Evolutionary conservation across 345 rosid species (phyloP).

Genomic region (Draba incana): DNA sequence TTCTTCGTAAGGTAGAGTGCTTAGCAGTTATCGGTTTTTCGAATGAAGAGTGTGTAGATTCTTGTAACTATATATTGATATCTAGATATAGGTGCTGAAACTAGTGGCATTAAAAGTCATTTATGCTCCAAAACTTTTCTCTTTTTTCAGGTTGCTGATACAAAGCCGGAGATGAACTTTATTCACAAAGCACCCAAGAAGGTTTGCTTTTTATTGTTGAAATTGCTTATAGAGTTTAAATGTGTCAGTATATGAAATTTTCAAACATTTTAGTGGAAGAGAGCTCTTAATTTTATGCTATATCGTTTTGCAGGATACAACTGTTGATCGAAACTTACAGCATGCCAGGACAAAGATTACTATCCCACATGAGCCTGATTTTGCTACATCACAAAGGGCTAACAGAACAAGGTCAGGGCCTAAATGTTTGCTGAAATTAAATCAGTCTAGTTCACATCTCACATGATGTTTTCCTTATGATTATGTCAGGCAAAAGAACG

Average conservation of each 20-base stretch:
- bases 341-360: constrained; percentile 64
- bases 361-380: constrained; percentile 86
- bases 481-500: constrained; percentile 66
- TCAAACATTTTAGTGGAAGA: background rate
- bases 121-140: constrained; percentile 1
- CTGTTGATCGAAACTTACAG: constrained; percentile 45
- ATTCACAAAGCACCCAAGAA: constrained; percentile 80
- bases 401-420: constrained; percentile 67
- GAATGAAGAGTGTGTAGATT: background rate
- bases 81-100: constrained; percentile 4
- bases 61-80: background rate
- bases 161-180: constrained; percentile 63
- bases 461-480: constrained; percentile 25
- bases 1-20: constrained; percentile 63
- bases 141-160: constrained; percentile 63
- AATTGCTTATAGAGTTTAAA: background rate
- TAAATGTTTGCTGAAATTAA: constrained; percentile 22
- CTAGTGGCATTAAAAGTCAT: background rate
- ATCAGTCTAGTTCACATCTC: constrained; percentile 2
- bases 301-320: constrained; percentile 56
- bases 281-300: constrained; percentile 2
- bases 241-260: background rate
- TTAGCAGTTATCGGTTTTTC: background rate
- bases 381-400: constrained; percentile 84
- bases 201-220: constrained; percentile 46